Evolutionary conservation across 139 green algal genomes (phyloP), one percentile per base, ranked within the genome.

Genomic region (Chlamydomonas sphaeroides): DNA sequence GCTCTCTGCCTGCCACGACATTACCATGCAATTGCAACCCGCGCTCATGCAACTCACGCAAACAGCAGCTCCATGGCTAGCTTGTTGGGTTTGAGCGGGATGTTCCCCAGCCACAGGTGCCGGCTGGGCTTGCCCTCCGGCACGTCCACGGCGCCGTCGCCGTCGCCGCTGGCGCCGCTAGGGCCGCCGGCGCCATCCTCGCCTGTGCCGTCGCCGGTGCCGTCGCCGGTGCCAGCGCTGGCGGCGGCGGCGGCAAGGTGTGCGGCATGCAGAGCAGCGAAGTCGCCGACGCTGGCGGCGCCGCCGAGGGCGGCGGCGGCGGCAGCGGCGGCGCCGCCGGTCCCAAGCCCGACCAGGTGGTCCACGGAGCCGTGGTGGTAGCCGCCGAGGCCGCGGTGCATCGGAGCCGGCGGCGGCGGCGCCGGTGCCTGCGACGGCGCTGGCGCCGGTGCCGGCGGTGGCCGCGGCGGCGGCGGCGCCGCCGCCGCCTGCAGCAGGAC

Each of bases 51-150:
- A n/a, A n/a, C n/a, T n/a, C 49, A 84, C 77, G 83, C 72, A 62
- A 94, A 93, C 14, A 94, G 85, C 4, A 84, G 68, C 84, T 96
- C 91, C 70, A 96, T 90, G 23, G 91, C 90, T 0, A 78, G 51
- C 53, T 91, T 89, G 85, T 90, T 94, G 56, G 89, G 89, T 79
- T 93, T 93, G 33, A 95, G 85, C 0, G 90, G 94, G 33, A 96
- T 90, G 87, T 98, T 98, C 66, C 94, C 93, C 70, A 98, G 88
- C 92, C 92, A 95, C 68, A 98, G 87, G 88, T 97, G 92, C 42
- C 92, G 83, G 26, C 70, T 90, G 65, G 92, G 88, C 32, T 72
- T 84, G 35, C 79, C 85, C 53, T 59, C 41, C 25, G 75, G 51
- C n/a, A 65, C 51, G 80, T 68, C 73, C 33, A 15, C 45, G 1